Evolutionary conservation across 805 yeast genomes (phyloP), one percentile per base, ranked within the genome.

Genomic region (Kodamaea kaohsiungensis): DNA sequence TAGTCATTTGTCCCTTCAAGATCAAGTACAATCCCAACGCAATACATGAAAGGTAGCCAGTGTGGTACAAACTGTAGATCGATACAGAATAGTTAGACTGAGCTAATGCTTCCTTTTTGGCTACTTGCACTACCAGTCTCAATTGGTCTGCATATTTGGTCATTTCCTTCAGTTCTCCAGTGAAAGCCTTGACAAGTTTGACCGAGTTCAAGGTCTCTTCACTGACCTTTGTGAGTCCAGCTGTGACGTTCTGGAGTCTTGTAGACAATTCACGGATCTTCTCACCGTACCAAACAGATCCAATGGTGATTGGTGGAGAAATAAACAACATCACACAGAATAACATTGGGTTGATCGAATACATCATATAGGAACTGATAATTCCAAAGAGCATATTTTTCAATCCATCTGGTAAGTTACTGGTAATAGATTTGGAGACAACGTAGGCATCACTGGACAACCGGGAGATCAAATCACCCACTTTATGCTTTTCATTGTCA

Each of bases 221-320:
- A 53, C 72, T 66, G 27, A 71, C 75, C 56, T 76, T 76, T 1
- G 80, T 75, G 46, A 76, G 60, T 1, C 77, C 78, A 0, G 80
- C 80, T 5, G 78, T 68, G 19, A 78, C 78, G 56, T 76, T 75
- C 56, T 76, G 80, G 45, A 76, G 61, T 42, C 70, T 64, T 1
- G 78, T 73, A 1, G 78, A 73, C 47, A 76, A 58, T 33, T 71
- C 67, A 16, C 79, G 61, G 49, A 76, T 75, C 53, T 72, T 72
- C 57, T 75, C 78, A 12, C 80, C 80, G 60, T 75, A 76, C 72
- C 75, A 72, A 2, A 74, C 78, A 2, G 78, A 73, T 0, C 79
- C 79, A 57, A 75, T 66, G 1, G 79, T 74, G 45, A 76, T 75
- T 3, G 79, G 79, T 5, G 80, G 80, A 1, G 79, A 75, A 18